phyloP scores from a whole-genome alignment of 2,329 filamentous ascomycete genomes.

The Alternaria infectoria region DNA sequence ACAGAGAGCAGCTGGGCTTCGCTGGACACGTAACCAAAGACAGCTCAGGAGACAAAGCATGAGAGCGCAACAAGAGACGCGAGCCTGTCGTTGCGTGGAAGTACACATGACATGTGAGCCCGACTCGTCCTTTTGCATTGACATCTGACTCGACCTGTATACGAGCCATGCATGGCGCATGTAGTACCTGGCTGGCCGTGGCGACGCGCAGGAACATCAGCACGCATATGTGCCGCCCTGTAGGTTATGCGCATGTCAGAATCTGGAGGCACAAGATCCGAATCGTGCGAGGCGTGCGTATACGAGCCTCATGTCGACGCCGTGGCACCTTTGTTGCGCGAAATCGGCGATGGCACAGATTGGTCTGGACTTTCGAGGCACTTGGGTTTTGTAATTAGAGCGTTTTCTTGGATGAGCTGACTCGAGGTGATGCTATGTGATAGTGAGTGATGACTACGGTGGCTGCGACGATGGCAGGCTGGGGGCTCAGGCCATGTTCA shows the following conservation, averaged over 20 bases:
- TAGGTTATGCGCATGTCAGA: slow-evolving; percentile 9
- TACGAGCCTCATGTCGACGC: slow-evolving; percentile 3
- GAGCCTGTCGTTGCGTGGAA: neutral
- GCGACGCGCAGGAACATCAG: slow-evolving; percentile 7
- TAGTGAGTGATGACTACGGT: neutral
- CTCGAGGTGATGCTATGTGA: neutral
- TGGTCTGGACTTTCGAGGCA: neutral
- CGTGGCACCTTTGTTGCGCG: slow-evolving; percentile 14
- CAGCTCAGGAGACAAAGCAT: neutral
- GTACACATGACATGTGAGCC: neutral
- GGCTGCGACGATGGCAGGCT: neutral
- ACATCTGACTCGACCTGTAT: slow-evolving; percentile 6
- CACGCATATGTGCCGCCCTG: slow-evolving; percentile 1
- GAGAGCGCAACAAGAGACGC: neutral
- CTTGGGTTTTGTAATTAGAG: neutral
- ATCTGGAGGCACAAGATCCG: slow-evolving; percentile 3
- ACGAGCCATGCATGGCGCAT: neutral
- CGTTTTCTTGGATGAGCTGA: neutral
- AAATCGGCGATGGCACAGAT: neutral
- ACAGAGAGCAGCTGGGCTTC: slow-evolving; percentile 50
- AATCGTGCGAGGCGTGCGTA: slow-evolving; percentile 3
- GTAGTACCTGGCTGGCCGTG: slow-evolving; percentile 1
- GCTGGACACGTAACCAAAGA: slow-evolving; percentile 28
- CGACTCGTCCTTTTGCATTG: neutral
- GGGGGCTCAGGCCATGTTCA: neutral